Base-by-base conservation (phyloP, 257 asterid genomes). In the Coffea eugenioides region DNA sequence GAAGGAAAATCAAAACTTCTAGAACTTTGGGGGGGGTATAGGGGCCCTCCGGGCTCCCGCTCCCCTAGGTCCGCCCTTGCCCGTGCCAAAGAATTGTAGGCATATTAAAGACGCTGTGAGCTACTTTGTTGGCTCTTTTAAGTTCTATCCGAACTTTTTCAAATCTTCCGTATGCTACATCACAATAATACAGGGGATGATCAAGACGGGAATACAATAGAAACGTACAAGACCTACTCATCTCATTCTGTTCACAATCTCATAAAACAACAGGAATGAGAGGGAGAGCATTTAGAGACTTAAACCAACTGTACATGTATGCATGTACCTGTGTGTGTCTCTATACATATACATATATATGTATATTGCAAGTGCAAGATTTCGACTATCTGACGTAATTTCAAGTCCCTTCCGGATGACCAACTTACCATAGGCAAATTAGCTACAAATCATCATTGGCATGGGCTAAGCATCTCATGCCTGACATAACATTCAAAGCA, bases 381-480 rank as follows among this genome's bases (percentile, higher is more conserved):
- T 39, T 39, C 43, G 43, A 39, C 0, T 2, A 39, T 39, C 5
- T 39, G 43, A 39, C 5, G 4, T 2, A 2, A 2, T 39, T 39
- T 39, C 3, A 39, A 39, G 5, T 31, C 43, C 43, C 3, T 39
- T 39, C 43, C 1, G 1, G 43, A 39, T 39, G 5, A 73, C 68
- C 43, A 4, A 39, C 43, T 39, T 39, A 39, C 5, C 43, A 39
- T 2, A 39, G 43, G 5, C 43, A 39, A 39, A 39, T 39, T 39
- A 66, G 27, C 18, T 34, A 18, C 68, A 68, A 43, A 56, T 75
- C 57, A 23, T 10, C 21, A 77, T 34, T 56, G 59, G 14, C 54
- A 65, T 75, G 75, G 77, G 25, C 41, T 74, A 31, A 20, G 46
- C 16, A 41, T 54, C 57, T 67, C 45, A 65, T 57, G 67, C 67